phyloP scores from a whole-genome alignment of 176 grass and related monocot genomes.

The Melocanna baccifera region DNA sequence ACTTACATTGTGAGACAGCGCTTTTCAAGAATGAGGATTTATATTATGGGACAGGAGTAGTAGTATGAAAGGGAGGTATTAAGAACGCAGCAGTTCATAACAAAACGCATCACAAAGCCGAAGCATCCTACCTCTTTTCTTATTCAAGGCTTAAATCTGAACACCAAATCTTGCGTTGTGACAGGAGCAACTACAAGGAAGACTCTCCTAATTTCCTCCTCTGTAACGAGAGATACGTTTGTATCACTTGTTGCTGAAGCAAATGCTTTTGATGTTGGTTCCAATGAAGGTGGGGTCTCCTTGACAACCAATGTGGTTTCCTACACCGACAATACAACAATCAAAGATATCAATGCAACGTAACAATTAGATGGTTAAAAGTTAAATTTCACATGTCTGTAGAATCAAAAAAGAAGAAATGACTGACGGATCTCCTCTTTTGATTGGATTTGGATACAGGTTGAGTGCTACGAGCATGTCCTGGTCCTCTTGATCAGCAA shows the following conservation, averaged over 20 bases:
- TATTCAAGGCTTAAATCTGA: slow-evolving; percentile 53
- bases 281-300: slow-evolving; percentile 25
- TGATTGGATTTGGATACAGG: slow-evolving; percentile 54
- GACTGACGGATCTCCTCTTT: slow-evolving; percentile 67
- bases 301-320: slow-evolving; percentile 32
- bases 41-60: too few species aligned
- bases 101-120: slow-evolving; percentile 4
- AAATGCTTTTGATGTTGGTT: slow-evolving; percentile 39
- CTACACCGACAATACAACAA: slow-evolving; percentile 30
- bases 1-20: too few species aligned
- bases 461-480: slow-evolving; percentile 25
- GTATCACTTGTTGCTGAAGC: neutral
- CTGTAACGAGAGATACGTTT: slow-evolving; percentile 42
- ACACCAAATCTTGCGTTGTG: slow-evolving; percentile 50
- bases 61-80: neutral
- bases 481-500: slow-evolving; percentile 36
- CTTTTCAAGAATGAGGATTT: too few species aligned
- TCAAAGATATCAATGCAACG: neutral
- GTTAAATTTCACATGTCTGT: neutral
- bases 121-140: slow-evolving; percentile 34
- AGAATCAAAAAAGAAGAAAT: neutral
- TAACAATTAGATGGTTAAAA: slow-evolving; percentile 13
- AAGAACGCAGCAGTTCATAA: slow-evolving; percentile 16
- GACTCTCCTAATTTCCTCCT: slow-evolving; percentile 72
- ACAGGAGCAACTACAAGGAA: slow-evolving; percentile 41